phyloP scores from a whole-genome alignment of 441 rosid genomes.

The Euphorbia schlechtendalii region DNA sequence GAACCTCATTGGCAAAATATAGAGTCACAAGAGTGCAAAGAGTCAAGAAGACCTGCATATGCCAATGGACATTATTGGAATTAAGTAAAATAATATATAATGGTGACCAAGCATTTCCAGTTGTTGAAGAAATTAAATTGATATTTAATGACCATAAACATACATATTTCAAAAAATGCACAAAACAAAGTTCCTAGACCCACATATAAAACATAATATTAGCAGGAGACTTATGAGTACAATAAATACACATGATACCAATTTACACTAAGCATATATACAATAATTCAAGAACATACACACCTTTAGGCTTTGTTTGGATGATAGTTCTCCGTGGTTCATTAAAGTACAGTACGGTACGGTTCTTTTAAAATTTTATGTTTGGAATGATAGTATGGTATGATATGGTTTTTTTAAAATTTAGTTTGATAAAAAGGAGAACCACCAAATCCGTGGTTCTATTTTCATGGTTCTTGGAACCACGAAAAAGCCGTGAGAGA shows the following conservation, averaged over 20 bases:
- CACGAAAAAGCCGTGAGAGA: no score
- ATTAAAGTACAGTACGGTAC: no score
- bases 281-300: neutral
- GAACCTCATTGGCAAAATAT: conserved; percentile 83
- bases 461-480: no score
- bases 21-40: conserved; percentile 78
- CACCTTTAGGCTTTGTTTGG: neutral
- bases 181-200: neutral
- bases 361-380: no score
- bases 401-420: no score
- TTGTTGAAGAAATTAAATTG: neutral
- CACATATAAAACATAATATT: neutral
- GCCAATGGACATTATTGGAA: conserved; percentile 9
- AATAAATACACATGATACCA: neutral
- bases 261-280: neutral
- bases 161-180: neutral
- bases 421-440: no score
- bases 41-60: conserved; percentile 71
- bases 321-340: no score
- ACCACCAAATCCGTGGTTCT: no score
- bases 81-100: neutral
- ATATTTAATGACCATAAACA: neutral
- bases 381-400: no score
- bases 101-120: neutral
- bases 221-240: neutral